Evolutionary conservation across 148 eudicot genomes (phyloP).

Genomic region (Persicaria maculosa): DNA sequence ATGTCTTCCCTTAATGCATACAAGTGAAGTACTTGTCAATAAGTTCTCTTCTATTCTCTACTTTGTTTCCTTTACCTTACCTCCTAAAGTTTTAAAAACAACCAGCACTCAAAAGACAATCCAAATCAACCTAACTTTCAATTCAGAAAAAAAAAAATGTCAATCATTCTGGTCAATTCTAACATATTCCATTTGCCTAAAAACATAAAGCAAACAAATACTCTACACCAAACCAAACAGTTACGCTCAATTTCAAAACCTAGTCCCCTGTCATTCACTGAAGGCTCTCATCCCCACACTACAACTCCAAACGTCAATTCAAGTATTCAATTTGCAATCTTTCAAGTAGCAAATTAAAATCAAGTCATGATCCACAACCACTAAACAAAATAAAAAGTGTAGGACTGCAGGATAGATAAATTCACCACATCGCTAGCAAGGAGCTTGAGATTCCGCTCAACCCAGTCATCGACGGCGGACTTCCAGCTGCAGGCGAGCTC

Average conservation of each 20-base stretch:
- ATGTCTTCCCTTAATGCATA: no score
- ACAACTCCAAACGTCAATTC: not conserved
- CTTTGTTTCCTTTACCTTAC: no score
- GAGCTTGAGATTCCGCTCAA: slow-evolving; percentile 46
- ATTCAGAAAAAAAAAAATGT: no score
- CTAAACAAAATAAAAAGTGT: not conserved
- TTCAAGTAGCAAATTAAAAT: not conserved
- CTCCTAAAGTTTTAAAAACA: no score
- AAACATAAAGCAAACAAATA: not conserved
- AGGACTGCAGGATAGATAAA: slow-evolving; percentile 3
- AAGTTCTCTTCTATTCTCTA: no score
- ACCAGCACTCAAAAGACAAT: no score
- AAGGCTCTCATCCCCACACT: not conserved
- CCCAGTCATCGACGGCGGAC: slow-evolving; percentile 60
- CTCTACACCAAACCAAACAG: not conserved
- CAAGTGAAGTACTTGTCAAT: no score
- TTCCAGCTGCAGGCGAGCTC: slow-evolving; percentile 47
- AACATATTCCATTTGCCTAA: not conserved
- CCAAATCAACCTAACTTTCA: no score
- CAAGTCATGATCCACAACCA: not conserved
- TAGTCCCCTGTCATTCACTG: not conserved
- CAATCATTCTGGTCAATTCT: no score
- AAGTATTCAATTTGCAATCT: not conserved
- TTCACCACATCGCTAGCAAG: slow-evolving; percentile 49
- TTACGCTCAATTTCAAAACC: not conserved